Evolutionary conservation across 495 filamentous ascomycete genomes (phyloP).

Genomic region (Cercophora sp.): DNA sequence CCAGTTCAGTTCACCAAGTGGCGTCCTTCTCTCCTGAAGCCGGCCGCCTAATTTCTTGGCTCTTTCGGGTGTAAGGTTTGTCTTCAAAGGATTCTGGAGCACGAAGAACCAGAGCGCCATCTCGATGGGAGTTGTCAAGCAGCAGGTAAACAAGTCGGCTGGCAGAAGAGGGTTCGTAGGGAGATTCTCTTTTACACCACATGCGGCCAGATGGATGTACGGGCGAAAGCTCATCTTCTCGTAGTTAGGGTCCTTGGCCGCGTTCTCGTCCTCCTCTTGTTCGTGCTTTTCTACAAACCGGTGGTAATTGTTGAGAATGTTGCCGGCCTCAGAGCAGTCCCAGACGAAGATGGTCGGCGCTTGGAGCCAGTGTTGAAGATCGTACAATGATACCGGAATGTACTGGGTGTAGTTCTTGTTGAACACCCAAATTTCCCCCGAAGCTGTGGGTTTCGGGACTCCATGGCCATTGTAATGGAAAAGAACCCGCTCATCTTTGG

Average conservation of each 20-base stretch:
- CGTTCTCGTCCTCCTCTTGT: constrained; percentile 70
- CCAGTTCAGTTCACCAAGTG: constrained; percentile 95
- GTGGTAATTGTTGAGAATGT: constrained; percentile 92
- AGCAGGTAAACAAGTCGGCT: constrained; percentile 94
- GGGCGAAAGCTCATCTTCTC: constrained; percentile 60
- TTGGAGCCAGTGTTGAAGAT: constrained; percentile 92
- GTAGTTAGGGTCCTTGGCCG: constrained; percentile 67
- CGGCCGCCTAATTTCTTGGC: constrained; percentile 78
- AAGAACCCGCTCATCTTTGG: constrained; percentile 90
- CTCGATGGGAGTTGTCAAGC: constrained; percentile 92
- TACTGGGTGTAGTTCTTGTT: constrained; percentile 99
- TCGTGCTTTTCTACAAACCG: constrained; percentile 93
- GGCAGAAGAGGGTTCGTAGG: constrained; percentile 96
- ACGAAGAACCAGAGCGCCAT: constrained; percentile 95
- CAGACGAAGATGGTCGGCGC: constrained; percentile 95
- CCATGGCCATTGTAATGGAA: constrained; percentile 99
- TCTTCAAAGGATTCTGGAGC: constrained; percentile 82
- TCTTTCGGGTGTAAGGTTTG: constrained; percentile 68
- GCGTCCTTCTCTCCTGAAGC: constrained; percentile 88
- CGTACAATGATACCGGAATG: constrained; percentile 93
- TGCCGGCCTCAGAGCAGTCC: constrained; percentile 93
- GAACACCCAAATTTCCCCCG: constrained; percentile 98
- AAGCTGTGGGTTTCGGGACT: constrained; percentile 92
- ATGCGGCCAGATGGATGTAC: constrained; percentile 89
- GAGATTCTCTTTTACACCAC: constrained; percentile 80